Base-by-base conservation (phyloP, 179 eudicot species). In the Gypsophila paniculata region DNA sequence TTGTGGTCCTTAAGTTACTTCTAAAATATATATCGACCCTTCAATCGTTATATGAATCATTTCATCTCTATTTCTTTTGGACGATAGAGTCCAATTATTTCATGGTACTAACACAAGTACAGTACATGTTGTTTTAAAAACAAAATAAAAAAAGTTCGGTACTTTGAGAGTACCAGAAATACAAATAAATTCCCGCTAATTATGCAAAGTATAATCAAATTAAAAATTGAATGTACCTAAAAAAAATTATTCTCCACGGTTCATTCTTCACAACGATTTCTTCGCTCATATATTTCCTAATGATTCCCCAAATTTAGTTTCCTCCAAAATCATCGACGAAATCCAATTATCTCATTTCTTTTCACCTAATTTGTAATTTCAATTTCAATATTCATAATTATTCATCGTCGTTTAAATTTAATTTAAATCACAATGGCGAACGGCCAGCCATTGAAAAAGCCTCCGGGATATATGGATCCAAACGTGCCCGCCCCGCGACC, bases 381-480 rank as follows among this genome's bases (percentile, higher is more conserved):
- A 12, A 3, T 23, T 2, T 42, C 8, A 59, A 12, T 25, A 5
- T 12, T 26, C 8, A 5, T 1, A 21, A 6, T 22, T 12, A 6
- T 0, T 44, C n/a, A 13, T 39, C 42, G 7, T 65, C 14, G 15
- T 6, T 13, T 14, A 21, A 10, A 57, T 46, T 46, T 2, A 68
- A 51, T 26, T 2, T 0, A 52, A 25, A 34, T 7, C 32, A 36
- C 6, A 75, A 79, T 79, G 82, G 82, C 59, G 23, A 60, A 69
- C 11, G 71, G 71, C 17, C 61, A 55, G 29, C 58, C 77, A 57
- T 54, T 77, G 38, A 71, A 57, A 29, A 74, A 62, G 54, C 84
- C 81, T 32, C 84, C 81, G 8, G 84, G 76, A 4, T 77, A 49
- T 73, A 36, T 22, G 34, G 74, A 67, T 64, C 62, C 62, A 5